Evolutionary conservation across 768 basidiomycete species (phyloP).

Genomic region (Erythrobasidium yunnanense): DNA sequence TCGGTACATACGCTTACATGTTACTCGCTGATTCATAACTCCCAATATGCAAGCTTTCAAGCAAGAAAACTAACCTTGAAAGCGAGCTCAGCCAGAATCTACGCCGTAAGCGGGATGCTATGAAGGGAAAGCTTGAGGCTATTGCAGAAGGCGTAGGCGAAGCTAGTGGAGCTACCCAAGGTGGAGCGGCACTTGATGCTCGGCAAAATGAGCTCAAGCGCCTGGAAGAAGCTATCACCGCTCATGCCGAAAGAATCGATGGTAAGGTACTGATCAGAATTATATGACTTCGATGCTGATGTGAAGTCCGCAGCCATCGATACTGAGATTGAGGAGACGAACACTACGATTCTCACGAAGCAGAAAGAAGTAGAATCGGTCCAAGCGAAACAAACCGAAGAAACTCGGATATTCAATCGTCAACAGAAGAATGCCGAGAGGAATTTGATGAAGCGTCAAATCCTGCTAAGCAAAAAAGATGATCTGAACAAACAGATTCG

Average conservation of each 20-base stretch:
- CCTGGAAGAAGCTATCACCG: conserved; percentile 57
- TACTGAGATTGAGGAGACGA: conserved; percentile 54
- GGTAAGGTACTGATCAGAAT: conserved; percentile 42
- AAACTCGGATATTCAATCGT: conserved; percentile 70
- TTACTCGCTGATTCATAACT: conserved; percentile 12
- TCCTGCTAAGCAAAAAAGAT: conserved; percentile 71
- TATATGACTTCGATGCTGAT: background rate
- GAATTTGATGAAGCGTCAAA: conserved; percentile 81
- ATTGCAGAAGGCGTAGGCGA: conserved; percentile 49
- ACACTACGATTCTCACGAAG: conserved; percentile 41
- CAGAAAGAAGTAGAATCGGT: conserved; percentile 55
- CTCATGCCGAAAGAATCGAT: conserved; percentile 55
- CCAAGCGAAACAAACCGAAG: conserved; percentile 74
- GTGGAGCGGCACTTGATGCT: conserved; percentile 57
- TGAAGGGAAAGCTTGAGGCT: conserved; percentile 63
- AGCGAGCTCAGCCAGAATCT: conserved; percentile 88
- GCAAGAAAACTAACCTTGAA: conserved; percentile 67
- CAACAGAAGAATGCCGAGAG: conserved; percentile 93
- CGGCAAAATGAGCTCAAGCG: conserved; percentile 58
- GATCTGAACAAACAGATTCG: conserved; percentile 92
- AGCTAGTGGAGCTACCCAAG: conserved; percentile 45
- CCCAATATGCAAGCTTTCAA: conserved; percentile 51
- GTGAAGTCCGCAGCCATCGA: conserved; percentile 42
- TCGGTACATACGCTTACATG: conserved; percentile 3
- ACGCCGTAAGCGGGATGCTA: conserved; percentile 63